Percentiles rank a stretch among this genome's conserved stretches.
These are phyloP conservation scores for Cystoderma amianthinum DNA, from an alignment of 768 basidiomycete genomes.

Conservation along the genomic window DNA sequence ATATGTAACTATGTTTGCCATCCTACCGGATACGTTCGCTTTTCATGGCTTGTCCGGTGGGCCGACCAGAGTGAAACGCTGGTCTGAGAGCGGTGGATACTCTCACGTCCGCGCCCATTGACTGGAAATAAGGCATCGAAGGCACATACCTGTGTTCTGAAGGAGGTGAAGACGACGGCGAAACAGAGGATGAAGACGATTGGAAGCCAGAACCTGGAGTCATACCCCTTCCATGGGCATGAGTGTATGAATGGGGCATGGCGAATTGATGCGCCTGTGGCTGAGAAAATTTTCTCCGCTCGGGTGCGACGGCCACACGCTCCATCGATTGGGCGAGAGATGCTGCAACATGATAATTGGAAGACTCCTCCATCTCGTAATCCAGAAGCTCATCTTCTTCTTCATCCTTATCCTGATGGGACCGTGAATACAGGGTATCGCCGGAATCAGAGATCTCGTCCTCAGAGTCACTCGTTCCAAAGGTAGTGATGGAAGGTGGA, in stretches of 20 bases:
- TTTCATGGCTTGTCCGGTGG: no score
- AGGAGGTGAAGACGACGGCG: constrained; percentile 9
- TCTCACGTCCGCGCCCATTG: constrained; percentile 18
- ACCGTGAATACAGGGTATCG: constrained; percentile 5
- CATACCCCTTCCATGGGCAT: constrained; percentile 3
- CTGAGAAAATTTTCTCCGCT: neutral
- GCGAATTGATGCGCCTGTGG: neutral
- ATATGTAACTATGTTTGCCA: no score
- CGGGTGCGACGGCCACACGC: constrained; percentile 4
- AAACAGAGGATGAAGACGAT: constrained; percentile 11
- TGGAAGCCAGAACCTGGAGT: constrained; percentile 11
- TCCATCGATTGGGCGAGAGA: constrained; percentile 7
- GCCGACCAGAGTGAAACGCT: no score
- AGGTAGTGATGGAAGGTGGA: constrained; percentile 9
- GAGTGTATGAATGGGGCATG: neutral
- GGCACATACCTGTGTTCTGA: constrained; percentile 17
- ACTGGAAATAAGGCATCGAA: constrained; percentile 21
- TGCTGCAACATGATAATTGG: constrained; percentile 4
- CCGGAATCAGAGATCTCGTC: constrained; percentile 14
- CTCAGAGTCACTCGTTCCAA: constrained; percentile 17
- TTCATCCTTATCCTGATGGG: constrained; percentile 11
- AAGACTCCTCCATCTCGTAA: constrained; percentile 11
- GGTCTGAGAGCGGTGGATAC: constrained; percentile 30
- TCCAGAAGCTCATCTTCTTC: constrained; percentile 13
- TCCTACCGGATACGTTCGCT: no score